Evolutionary conservation across 2,329 filamentous ascomycete genomes (phyloP), one percentile per base, ranked within the genome.

Genomic region (Lecanoromycetidae sp.): DNA sequence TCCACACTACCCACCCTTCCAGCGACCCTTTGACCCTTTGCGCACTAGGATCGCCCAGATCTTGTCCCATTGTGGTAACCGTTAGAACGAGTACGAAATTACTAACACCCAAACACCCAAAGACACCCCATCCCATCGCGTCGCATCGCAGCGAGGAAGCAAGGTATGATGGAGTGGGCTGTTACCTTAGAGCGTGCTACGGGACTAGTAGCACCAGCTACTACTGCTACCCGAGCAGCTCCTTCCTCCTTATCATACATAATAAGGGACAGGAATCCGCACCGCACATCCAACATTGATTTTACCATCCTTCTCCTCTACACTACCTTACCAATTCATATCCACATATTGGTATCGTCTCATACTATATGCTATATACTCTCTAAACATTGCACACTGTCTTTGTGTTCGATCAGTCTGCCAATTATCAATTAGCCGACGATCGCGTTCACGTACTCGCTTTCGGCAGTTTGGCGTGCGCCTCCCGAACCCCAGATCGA

Each of bases 401-500:
- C 12, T 33, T n/a, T n/a, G 13, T 33, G 17, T 4, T 22, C 25
- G 42, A 26, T 23, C 30, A 23, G 25, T 37, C 15, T 33, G 30
- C 35, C 17, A 5, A 19, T 34, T 27, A 26, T 9, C 13, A 44
- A 19, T 27, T 44, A 44, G 32, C 30, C 42, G 42, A 44, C 42
- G 42, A 44, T 44, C 37, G 20, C 5, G 20, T 25, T 39, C 40
- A 15, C 12, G 22, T 25, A 38, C n/a, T n/a, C n/a, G n/a, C n/a
- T 25, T 22, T 41, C 44, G 44, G 44, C 37, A 41, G 37, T 40
- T 34, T 32, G 9, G 39, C 39, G 13, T 33, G n/a, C 15, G 22
- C 3, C 8, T 15, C 37, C 20, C n/a, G n/a, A n/a, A n/a, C 30
- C n/a, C 30, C 22, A 42, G 45, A 47, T 47, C 45, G 45, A 47